phyloP scores from a whole-genome alignment of 2,329 filamentous ascomycete species.

The Pseudogymnoascus sp. region DNA sequence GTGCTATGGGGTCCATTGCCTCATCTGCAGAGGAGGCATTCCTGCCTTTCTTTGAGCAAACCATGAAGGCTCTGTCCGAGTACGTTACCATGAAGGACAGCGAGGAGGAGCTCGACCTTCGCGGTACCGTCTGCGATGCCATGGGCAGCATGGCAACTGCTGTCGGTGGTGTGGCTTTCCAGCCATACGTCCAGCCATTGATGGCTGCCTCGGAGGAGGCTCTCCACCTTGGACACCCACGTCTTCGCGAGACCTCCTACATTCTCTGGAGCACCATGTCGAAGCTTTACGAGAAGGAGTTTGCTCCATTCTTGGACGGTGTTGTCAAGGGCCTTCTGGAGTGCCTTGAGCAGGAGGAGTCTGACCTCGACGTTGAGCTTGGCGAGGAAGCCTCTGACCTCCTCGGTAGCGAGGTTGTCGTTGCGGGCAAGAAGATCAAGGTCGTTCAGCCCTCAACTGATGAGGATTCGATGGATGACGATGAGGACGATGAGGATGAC shows the following conservation, averaged over 20 bases:
- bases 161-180: slow-evolving; percentile 78
- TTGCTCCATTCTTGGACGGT: slow-evolving; percentile 68
- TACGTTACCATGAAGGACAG: slow-evolving; percentile 82
- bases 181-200: slow-evolving; percentile 81
- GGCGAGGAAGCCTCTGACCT: slow-evolving; percentile 68
- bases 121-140: slow-evolving; percentile 83
- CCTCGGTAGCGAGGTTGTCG: slow-evolving; percentile 66
- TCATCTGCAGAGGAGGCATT: slow-evolving; percentile 77
- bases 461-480: slow-evolving; percentile 55
- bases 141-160: slow-evolving; percentile 89
- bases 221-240: slow-evolving; percentile 77
- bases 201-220: slow-evolving; percentile 93
- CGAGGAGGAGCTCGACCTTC: slow-evolving; percentile 82
- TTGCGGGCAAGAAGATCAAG: slow-evolving; percentile 80
- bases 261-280: slow-evolving; percentile 93
- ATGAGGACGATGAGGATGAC: slow-evolving; percentile 72
- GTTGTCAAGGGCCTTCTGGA: slow-evolving; percentile 76
- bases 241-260: slow-evolving; percentile 92
- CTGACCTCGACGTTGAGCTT: slow-evolving; percentile 68
- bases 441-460: slow-evolving; percentile 58
- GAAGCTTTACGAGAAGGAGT: slow-evolving; percentile 84
- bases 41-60: slow-evolving; percentile 82
- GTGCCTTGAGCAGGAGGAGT: slow-evolving; percentile 82
- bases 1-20: slow-evolving; percentile 85
- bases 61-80: slow-evolving; percentile 80